A percentile compares a stretch with the other conserved stretches of the same genome.
phyloP scores from a whole-genome alignment of 495 filamentous ascomycete genomes.

The Xylaria longipes region DNA sequence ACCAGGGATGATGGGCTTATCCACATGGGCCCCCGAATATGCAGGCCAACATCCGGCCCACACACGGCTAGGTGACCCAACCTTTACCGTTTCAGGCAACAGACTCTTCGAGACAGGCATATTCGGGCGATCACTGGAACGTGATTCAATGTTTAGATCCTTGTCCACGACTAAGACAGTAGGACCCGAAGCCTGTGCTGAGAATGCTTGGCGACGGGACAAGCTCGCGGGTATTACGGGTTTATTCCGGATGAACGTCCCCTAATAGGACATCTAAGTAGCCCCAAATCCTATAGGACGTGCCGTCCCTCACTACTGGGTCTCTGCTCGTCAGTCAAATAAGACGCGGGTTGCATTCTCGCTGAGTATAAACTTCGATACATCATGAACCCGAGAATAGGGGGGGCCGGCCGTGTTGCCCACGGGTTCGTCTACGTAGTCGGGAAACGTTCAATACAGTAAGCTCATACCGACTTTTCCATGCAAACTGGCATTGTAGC shows the following conservation, averaged over 20 bases:
- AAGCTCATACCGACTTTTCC: constrained; percentile 17
- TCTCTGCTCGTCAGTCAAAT: background rate
- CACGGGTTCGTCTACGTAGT: constrained; percentile 18
- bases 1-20: constrained; percentile 43
- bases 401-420: constrained; percentile 4
- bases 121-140: constrained; percentile 46
- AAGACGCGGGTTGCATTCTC: background rate
- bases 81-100: constrained; percentile 38
- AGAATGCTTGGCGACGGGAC: constrained; percentile 25
- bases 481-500: constrained; percentile 29
- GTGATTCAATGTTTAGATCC: constrained; percentile 42
- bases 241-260: constrained; percentile 22
- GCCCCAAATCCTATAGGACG: constrained; percentile 9
- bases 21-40: constrained; percentile 39
- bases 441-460: constrained; percentile 2
- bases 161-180: constrained; percentile 30
- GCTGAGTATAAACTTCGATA: background rate
- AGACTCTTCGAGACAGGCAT: constrained; percentile 43
- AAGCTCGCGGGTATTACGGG: constrained; percentile 3
- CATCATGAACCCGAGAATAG: constrained; percentile 6
- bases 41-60: constrained; percentile 44
- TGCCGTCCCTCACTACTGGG: background rate
- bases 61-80: constrained; percentile 38
- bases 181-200: constrained; percentile 24
- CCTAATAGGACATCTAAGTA: background rate